Percentiles rank a stretch among this genome's conserved stretches.
phyloP scores from a whole-genome alignment of 2,329 filamentous ascomycete genomes.

The Ophiosphaerella korrae region DNA sequence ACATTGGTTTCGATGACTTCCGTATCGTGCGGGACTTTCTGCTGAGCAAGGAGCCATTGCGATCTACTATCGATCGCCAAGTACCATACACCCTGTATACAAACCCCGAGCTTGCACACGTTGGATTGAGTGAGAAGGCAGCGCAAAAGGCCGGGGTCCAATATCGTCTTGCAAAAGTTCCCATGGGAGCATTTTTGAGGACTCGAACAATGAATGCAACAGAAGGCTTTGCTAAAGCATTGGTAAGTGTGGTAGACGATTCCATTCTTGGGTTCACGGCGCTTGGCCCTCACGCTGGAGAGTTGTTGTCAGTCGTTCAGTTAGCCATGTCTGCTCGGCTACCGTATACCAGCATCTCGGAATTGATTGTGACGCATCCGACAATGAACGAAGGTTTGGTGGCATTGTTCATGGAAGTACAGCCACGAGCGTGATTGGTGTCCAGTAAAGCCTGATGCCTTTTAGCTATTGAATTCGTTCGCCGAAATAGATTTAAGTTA shows the following conservation, averaged over 20 bases:
- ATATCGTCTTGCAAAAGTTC: constrained; percentile 14
- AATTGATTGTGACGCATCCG: constrained; percentile 17
- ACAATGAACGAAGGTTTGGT: constrained; percentile 14
- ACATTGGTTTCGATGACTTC: constrained; percentile 16
- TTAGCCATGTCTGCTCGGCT: constrained; percentile 15
- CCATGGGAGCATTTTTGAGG: constrained; percentile 12
- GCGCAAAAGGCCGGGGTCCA: constrained; percentile 3
- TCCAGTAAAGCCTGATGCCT: not conserved
- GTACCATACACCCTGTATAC: constrained; percentile 17
- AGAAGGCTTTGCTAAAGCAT: constrained; percentile 12
- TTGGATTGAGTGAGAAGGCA: constrained; percentile 10
- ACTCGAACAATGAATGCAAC: constrained; percentile 17
- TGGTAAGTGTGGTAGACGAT: not conserved
- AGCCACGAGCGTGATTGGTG: not conserved
- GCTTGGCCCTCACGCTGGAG: constrained; percentile 13
- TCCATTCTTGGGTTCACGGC: constrained; percentile 16
- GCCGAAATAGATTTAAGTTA: too few relatives aligned
- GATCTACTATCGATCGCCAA: constrained; percentile 7
- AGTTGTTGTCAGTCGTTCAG: constrained; percentile 18
- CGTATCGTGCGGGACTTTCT: constrained; percentile 13
- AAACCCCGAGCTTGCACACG: constrained; percentile 11
- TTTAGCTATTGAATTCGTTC: not conserved
- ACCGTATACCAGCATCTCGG: constrained; percentile 10
- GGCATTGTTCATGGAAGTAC: constrained; percentile 7
- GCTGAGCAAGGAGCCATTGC: constrained; percentile 3